Base-by-base conservation (phyloP, 176 grass and related monocot genomes). In the Musa schizocarpa region DNA sequence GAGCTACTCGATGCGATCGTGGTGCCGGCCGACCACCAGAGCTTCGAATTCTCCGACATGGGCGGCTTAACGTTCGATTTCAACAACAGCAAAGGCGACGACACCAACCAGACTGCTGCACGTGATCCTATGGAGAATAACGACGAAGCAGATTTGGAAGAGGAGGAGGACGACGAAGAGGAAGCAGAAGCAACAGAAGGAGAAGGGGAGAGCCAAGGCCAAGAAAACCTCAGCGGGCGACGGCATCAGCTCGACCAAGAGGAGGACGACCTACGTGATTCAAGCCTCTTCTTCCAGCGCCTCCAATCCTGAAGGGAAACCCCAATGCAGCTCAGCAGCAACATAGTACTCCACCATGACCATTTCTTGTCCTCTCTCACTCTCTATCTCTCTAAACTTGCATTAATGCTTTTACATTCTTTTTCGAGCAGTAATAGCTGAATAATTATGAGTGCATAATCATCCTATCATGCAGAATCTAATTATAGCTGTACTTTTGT, bases 1-100 rank as follows among this genome's bases (percentile, higher is more conserved):
- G 92, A 92, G 76, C 78, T 96, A 24, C 89, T 96, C 4, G 89
- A 92, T 73, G 92, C 89, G 1, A 84, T 96, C 20, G 83, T 96
- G 52, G 82, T 86, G 80, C 78, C 87, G 61, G 83, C 89, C 21
- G 92, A 92, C 54, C 52, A 64, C n/a, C 66, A 57, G 9, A 82
- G 79, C 75, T 69, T 66, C 72, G 21, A 62, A n/a, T 20, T 62
- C 57, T 62, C 57, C 20, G 13, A 62, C 20, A 62, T 62, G 57
- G 83, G 74, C 76, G 52, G 72, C 2, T 69, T 82, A 0, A 78
- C 73, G 17, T 87, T 87, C 72, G 16, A 52, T 2, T 85, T 56
- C 69, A 80, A 85, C 20, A n/a, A n/a, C 57, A n/a, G 57, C 17
- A 62, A 62, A 62, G 57, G 57, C 61, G 29, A 74, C 62, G 81